Evolutionary conservation across 306 rosid species (phyloP), one percentile per base, ranked within the genome.

Genomic region (Ochetophila trinervis): DNA sequence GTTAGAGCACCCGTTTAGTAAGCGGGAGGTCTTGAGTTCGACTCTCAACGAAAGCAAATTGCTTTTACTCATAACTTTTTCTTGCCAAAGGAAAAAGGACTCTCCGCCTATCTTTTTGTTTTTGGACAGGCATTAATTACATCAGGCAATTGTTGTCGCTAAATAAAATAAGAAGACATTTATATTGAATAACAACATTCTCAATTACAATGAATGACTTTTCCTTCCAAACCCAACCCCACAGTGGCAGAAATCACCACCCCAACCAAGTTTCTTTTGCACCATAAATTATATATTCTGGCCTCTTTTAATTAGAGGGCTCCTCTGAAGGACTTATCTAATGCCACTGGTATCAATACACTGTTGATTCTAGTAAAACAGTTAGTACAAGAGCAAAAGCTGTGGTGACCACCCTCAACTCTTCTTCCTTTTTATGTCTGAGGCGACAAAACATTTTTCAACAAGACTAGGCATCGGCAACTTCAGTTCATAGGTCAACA

Each of bases 381-480:
- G 45, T 60, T 34, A 51, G 36, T 20, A 68, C n/a, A 42, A 54
- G 36, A 66, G 53, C 65, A 57, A 57, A 60, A 68, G 69, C 70
- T 9, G 8, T 40, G 45, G 40, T 6, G 65, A 40, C 81, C 81
- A 85, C 70, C 74, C 45, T 67, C 74, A 69, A 72, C 57, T 84
- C 81, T 86, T 90, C 78, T 65, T 92, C 88, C 80, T 89, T 16
- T 82, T 57, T 59, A 76, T 24, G 69, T 90, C 96, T 9, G 78
- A 71, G 51, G 74, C 85, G 24, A 17, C 73, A 76, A 93, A 89
- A 45, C 94, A 84, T 66, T 53, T 76, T 72, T 71, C 51, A n/a
- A 93, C 71, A 48, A 93, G 91, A 32, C 23, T 67, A 4, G 91
- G 45, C 11, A 79, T 47, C 15, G 87, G 35, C 70, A 86, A 71